Evolutionary conservation across 2,329 filamentous ascomycete species (phyloP).

Genomic region (Sclerotinia glacialis): DNA sequence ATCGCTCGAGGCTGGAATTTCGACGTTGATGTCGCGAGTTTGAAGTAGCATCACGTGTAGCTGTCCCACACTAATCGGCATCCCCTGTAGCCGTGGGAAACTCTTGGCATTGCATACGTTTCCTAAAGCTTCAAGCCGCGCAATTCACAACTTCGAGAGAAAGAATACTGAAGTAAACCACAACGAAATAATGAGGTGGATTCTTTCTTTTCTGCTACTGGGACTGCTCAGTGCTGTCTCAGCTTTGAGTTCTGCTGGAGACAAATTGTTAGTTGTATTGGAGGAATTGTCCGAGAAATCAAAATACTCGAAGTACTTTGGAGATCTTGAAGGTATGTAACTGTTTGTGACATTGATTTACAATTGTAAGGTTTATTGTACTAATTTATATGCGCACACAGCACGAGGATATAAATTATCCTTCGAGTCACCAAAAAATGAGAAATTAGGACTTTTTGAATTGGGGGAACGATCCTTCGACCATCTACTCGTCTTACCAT

Average conservation of each 20-base stretch:
- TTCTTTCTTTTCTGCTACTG: constrained; percentile 67
- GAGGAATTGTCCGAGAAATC: constrained; percentile 80
- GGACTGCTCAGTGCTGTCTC: constrained; percentile 64
- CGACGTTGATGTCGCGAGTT: constrained; percentile 27
- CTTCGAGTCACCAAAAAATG: constrained; percentile 80
- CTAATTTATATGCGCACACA: constrained; percentile 42
- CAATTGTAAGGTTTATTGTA: constrained; percentile 7
- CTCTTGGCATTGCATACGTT: constrained; percentile 41
- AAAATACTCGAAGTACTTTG: constrained; percentile 78
- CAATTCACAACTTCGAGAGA: constrained; percentile 22
- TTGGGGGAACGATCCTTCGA: constrained; percentile 88
- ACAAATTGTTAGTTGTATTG: constrained; percentile 78
- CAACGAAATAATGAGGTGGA: constrained; percentile 63
- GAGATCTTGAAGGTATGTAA: constrained; percentile 63
- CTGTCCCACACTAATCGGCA: constrained; percentile 20
- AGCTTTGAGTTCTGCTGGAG: constrained; percentile 76
- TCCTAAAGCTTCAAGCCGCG: constrained; percentile 39
- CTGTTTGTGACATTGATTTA: constrained; percentile 24
- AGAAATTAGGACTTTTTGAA: constrained; percentile 73
- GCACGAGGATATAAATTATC: constrained; percentile 78
- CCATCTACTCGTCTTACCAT: constrained; percentile 84
- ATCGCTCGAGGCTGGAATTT: constrained; percentile 16
- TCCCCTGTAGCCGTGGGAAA: constrained; percentile 22
- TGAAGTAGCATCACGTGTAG: constrained; percentile 27
- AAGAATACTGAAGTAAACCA: constrained; percentile 28